Percentiles rank a stretch among this genome's conserved stretches.
These are phyloP conservation scores for Apodospora peruviana DNA, from an alignment of 495 filamentous ascomycete species.

Conservation along the genomic window DNA sequence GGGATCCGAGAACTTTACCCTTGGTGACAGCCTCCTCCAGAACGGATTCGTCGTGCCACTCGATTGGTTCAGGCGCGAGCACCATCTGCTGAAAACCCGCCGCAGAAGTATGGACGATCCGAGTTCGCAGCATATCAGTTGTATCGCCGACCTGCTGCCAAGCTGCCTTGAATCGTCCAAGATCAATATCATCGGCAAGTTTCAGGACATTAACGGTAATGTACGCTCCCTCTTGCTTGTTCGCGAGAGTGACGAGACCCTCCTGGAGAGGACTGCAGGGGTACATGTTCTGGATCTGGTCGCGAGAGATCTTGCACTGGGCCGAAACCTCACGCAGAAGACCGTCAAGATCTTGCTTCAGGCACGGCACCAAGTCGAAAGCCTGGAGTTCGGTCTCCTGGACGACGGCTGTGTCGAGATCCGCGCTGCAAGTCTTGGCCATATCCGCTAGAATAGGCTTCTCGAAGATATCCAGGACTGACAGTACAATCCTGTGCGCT, in stretches of 20 bases:
- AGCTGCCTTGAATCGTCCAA: slow-evolving; percentile 37
- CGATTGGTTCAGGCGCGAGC: slow-evolving; percentile 7
- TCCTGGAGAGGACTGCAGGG: slow-evolving; percentile 54
- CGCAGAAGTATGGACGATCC: slow-evolving; percentile 41
- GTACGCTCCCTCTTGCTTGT: slow-evolving; percentile 35
- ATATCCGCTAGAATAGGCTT: slow-evolving; percentile 22
- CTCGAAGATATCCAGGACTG: slow-evolving; percentile 36
- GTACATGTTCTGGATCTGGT: slow-evolving; percentile 51
- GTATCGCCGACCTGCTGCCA: slow-evolving; percentile 49
- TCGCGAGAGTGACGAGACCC: slow-evolving; percentile 42
- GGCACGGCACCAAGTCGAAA: slow-evolving; percentile 41
- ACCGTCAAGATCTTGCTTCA: slow-evolving; percentile 6
- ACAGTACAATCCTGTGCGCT: slow-evolving; percentile 19
- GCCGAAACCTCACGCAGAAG: slow-evolving; percentile 41
- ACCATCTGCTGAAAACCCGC: slow-evolving; percentile 18
- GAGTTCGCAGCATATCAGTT: slow-evolving; percentile 62
- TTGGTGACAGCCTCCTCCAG: slow-evolving; percentile 12
- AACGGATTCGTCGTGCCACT: slow-evolving; percentile 9
- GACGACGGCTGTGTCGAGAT: neutral
- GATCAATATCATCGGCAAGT: slow-evolving; percentile 36
- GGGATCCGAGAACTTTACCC: slow-evolving; percentile 10
- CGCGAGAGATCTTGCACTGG: slow-evolving; percentile 36
- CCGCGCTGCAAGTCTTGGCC: slow-evolving; percentile 7
- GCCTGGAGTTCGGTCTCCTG: slow-evolving; percentile 20
- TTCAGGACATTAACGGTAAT: slow-evolving; percentile 34